phyloP scores from a whole-genome alignment of 2,329 filamentous ascomycete genomes.

The Anthostomella pinea region DNA sequence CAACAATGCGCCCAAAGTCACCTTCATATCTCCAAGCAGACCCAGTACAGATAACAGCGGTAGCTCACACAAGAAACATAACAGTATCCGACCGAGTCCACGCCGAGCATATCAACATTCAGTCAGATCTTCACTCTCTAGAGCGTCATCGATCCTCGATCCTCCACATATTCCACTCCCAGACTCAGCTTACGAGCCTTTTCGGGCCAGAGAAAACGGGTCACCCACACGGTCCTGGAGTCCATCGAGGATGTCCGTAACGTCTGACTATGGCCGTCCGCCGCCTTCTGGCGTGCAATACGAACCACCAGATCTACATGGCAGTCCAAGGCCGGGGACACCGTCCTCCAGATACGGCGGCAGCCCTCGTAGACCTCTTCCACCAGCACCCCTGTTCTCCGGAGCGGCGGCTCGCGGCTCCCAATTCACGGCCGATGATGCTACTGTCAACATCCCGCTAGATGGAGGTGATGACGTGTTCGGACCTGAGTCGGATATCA shows the following conservation, averaged over 20 bases:
- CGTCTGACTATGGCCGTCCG: slow-evolving; percentile 66
- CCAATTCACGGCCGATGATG: slow-evolving; percentile 60
- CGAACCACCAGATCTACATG: slow-evolving; percentile 85
- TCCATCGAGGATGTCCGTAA: slow-evolving; percentile 45
- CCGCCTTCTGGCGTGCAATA: slow-evolving; percentile 71
- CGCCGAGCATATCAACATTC: slow-evolving; percentile 53
- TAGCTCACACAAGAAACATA: slow-evolving; percentile 40
- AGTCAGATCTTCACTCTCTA: slow-evolving; percentile 44
- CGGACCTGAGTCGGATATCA: slow-evolving; percentile 55
- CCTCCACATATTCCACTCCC: slow-evolving; percentile 59
- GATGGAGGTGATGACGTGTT: slow-evolving; percentile 71
- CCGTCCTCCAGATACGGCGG: slow-evolving; percentile 86
- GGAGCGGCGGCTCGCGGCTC: slow-evolving; percentile 48
- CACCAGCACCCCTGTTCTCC: slow-evolving; percentile 82
- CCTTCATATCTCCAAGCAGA: slow-evolving; percentile 10
- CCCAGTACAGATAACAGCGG: slow-evolving; percentile 21
- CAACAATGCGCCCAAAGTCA: slow-evolving; percentile 23
- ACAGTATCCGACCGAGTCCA: slow-evolving; percentile 43
- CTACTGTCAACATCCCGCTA: slow-evolving; percentile 70
- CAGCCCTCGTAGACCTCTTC: slow-evolving; percentile 81
- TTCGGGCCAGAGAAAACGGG: slow-evolving; percentile 43
- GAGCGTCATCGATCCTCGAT: slow-evolving; percentile 52
- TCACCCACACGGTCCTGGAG: slow-evolving; percentile 61
- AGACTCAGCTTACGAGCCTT: slow-evolving; percentile 62
- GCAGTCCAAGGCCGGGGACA: slow-evolving; percentile 84